Percentiles rank a stretch among this genome's conserved stretches.
Conservation (phyloP, 1,284 basidiomycete species). For the Cutaneotrichosporon sp. region DNA sequence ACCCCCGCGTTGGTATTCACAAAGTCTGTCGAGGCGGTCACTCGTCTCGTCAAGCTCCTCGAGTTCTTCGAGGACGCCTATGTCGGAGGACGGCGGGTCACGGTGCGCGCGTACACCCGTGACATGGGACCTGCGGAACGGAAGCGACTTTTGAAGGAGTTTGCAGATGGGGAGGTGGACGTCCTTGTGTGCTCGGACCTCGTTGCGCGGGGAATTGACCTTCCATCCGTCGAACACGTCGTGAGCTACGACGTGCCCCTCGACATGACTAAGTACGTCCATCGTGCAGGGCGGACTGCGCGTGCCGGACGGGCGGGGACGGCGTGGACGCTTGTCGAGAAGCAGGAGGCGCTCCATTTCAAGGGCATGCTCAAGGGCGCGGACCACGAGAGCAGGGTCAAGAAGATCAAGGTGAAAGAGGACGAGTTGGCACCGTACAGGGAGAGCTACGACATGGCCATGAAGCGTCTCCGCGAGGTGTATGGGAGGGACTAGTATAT, state of each 20-base stretch:
- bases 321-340: constrained; percentile 92
- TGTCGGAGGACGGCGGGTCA: constrained; percentile 43
- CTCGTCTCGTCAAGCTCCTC: constrained; percentile 74
- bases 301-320: constrained; percentile 79
- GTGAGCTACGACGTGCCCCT: constrained; percentile 91
- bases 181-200: constrained; percentile 96
- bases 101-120: constrained; percentile 74
- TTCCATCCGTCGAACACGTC: constrained; percentile 84
- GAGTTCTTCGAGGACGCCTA: constrained; percentile 69
- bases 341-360: constrained; percentile 90
- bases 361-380: constrained; percentile 75
- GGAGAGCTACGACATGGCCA: constrained; percentile 58
- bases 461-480: constrained; percentile 29
- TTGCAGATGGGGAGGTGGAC: constrained; percentile 74
- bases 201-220: constrained; percentile 94
- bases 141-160: constrained; percentile 69
- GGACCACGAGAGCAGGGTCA: constrained; percentile 67
- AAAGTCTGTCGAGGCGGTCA: constrained; percentile 87
- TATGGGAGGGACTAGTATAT: constrained; percentile 21
- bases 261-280: constrained; percentile 97
- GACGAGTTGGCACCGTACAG: constrained; percentile 58
- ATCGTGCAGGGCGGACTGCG: constrained; percentile 90
- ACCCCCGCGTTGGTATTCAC: constrained; percentile 79
- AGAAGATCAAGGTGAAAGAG: constrained; percentile 64
- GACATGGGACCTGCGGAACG: constrained; percentile 73